Conservation (phyloP, 805 yeast species). For the Cephaloascus fragrans region DNA sequence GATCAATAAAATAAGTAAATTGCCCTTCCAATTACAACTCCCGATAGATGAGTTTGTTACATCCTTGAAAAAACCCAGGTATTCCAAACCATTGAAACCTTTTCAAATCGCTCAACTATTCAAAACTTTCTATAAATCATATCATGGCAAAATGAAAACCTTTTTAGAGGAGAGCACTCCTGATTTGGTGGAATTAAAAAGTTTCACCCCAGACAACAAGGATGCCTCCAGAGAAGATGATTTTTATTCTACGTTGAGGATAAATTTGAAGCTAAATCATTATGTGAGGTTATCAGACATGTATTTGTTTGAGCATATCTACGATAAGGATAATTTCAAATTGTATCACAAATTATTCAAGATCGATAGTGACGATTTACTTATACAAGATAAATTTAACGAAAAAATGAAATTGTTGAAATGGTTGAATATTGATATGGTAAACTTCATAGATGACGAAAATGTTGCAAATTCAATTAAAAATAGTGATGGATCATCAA, state of each 20-base stretch:
- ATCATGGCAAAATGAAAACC: slow-evolving; percentile 13
- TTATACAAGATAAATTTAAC: slow-evolving; percentile 3
- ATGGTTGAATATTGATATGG: background rate
- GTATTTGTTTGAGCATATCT: background rate
- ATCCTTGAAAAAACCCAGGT: slow-evolving; percentile 21
- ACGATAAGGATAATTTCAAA: background rate
- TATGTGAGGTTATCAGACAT: background rate
- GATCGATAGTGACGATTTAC: background rate
- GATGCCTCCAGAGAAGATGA: background rate
- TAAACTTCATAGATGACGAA: background rate
- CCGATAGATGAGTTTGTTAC: slow-evolving; percentile 6
- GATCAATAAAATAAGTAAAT: slow-evolving; percentile 2
- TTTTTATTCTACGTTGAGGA: background rate
- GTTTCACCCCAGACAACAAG: background rate
- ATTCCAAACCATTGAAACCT: slow-evolving; percentile 20
- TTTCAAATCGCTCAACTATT: slow-evolving; percentile 25
- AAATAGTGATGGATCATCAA: background rate
- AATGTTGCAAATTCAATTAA: no score
- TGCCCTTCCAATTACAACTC: background rate
- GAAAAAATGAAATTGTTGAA: background rate
- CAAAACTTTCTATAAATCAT: slow-evolving; percentile 24
- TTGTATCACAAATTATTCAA: background rate
- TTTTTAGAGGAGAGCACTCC: slow-evolving; percentile 1
- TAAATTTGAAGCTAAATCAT: background rate
- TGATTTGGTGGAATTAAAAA: no score